phyloP scores from a whole-genome alignment of 2,329 filamentous ascomycete species.

The Mollisiaceae sp. region DNA sequence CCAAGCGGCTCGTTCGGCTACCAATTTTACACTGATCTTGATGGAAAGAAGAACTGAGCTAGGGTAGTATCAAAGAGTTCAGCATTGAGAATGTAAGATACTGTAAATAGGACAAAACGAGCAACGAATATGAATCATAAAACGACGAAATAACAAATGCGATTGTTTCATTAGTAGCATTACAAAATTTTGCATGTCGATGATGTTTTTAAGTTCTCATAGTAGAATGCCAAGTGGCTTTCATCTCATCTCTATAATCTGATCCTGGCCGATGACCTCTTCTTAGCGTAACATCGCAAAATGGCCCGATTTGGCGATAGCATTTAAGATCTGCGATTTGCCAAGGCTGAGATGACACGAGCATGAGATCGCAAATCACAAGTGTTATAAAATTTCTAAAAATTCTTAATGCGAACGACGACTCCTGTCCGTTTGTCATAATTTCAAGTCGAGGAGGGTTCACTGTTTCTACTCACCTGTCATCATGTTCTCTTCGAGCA shows the following conservation, averaged over 20 bases:
- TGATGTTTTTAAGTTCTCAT: not conserved
- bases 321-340: not conserved
- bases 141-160: not conserved
- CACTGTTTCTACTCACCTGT: too few relatives aligned
- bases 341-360: not conserved
- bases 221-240: not conserved
- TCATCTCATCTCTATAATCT: not conserved
- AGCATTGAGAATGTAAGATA: not conserved
- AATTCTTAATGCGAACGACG: too few relatives aligned
- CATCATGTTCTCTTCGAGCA: too few relatives aligned
- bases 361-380: not conserved
- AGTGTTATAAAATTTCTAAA: too few relatives aligned
- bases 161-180: not conserved
- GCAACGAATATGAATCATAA: not conserved
- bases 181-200: not conserved
- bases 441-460: too few relatives aligned
- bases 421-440: not conserved
- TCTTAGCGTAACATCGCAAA: not conserved
- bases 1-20: conserved; percentile 59
- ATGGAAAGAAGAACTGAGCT: conserved; percentile 54
- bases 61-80: too few relatives aligned
- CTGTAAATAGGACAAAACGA: not conserved
- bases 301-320: not conserved
- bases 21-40: conserved; percentile 62
- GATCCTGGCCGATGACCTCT: not conserved